These are phyloP conservation scores for Arabidopsis thaliana DNA, from an alignment of 345 rosid genomes.

Conservation along the genomic window TAIR10.1 NC_003075.7:8269001-8269500, in stretches of 20 bases:
- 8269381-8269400: constrained; percentile 17
- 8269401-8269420: background rate
- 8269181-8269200: constrained; percentile 96
- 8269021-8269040: constrained; percentile 95
- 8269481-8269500: constrained; percentile 97
- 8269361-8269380: constrained; percentile 84
- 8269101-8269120: constrained; percentile 95
- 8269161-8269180: constrained; percentile 93
- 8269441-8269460: constrained; percentile 62
- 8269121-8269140: constrained; percentile 96
- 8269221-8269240: constrained; percentile 97
- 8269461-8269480: constrained; percentile 88
- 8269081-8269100: constrained; percentile 92
- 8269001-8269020: constrained; percentile 95
- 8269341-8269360: constrained; percentile 66
- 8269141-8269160: constrained; percentile 94
- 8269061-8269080: constrained; percentile 93
- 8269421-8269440: constrained; percentile 1
- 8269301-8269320: constrained; percentile 94
- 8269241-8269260: constrained; percentile 88
- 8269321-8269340: constrained; percentile 74
- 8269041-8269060: constrained; percentile 92
- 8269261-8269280: constrained; percentile 74
- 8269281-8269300: constrained; percentile 97
- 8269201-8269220: constrained; percentile 95